Evolutionary conservation across 1,284 basidiomycete species (phyloP).

Genomic region (Grifola frondosa): DNA sequence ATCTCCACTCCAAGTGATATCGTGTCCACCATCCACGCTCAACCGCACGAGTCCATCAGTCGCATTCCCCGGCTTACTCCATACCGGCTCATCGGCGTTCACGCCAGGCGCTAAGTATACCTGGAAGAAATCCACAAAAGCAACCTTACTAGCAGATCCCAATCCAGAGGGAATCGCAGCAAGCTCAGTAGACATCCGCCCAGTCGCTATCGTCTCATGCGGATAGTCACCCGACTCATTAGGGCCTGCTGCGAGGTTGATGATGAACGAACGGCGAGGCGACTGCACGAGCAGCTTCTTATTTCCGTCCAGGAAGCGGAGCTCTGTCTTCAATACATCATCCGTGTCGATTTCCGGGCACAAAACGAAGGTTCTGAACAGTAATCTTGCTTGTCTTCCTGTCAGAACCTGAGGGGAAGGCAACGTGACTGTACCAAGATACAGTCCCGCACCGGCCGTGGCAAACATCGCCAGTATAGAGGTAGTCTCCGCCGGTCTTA

Average conservation of each 20-base stretch:
- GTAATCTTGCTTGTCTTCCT: too few relatives aligned
- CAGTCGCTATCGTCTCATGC: constrained; percentile 50
- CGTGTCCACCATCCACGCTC: constrained; percentile 71
- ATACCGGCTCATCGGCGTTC: constrained; percentile 45
- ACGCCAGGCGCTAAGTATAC: constrained; percentile 54
- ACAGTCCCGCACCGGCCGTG: constrained; percentile 60
- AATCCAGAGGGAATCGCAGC: constrained; percentile 35
- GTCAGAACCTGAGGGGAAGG: constrained; percentile 38
- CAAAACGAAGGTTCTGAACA: too few relatives aligned
- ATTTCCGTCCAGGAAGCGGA: constrained; percentile 53
- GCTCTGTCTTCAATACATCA: constrained; percentile 29
- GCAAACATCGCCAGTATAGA: constrained; percentile 69
- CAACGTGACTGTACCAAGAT: constrained; percentile 56
- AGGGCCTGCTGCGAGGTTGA: constrained; percentile 49
- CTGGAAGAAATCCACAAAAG: constrained; percentile 66
- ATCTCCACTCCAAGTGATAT: constrained; percentile 59
- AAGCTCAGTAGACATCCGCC: constrained; percentile 56
- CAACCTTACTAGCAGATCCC: constrained; percentile 32
- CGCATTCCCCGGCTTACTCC: constrained; percentile 68
- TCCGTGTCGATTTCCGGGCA: constrained; percentile 19
- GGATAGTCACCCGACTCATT: constrained; percentile 49
- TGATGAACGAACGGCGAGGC: constrained; percentile 47
- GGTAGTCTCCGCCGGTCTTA: constrained; percentile 54
- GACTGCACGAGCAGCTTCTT: constrained; percentile 60
- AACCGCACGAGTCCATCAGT: constrained; percentile 58